Conservation (phyloP, 2,329 filamentous ascomycete genomes). For the Fusarium equiseti region DNA sequence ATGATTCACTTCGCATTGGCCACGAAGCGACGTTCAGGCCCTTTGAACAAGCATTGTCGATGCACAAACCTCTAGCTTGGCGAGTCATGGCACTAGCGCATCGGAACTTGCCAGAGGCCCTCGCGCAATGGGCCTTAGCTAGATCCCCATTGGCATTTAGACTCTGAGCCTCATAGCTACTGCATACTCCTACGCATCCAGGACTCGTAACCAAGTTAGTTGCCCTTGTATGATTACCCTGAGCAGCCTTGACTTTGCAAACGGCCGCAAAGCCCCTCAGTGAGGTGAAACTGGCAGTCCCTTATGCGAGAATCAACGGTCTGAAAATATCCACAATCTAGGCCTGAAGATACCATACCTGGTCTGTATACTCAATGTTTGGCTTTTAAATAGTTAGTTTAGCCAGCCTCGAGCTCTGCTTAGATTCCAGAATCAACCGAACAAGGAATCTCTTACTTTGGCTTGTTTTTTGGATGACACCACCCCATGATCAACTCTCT, state of each 20-base stretch:
- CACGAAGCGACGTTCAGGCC: background rate
- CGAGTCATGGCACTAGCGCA: background rate
- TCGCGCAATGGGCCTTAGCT: background rate
- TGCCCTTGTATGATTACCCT: background rate
- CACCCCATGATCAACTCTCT: background rate
- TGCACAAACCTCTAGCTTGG: background rate
- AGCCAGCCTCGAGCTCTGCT: background rate
- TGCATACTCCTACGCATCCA: background rate
- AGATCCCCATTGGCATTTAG: fast-evolving
- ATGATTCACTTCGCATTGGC: background rate
- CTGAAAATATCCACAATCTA: background rate
- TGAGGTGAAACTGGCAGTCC: background rate
- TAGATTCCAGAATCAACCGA: background rate
- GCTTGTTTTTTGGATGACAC: background rate
- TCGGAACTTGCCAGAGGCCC: background rate
- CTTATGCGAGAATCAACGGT: background rate
- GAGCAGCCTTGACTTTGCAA: background rate
- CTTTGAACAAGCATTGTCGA: background rate
- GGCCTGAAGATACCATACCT: background rate
- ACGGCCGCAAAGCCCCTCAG: background rate
- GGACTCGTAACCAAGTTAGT: background rate
- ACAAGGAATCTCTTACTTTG: background rate
- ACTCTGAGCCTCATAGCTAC: background rate
- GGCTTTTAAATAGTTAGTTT: background rate
- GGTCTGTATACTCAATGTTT: fast-evolving